phyloP scores from a whole-genome alignment of 176 grass and related monocot genomes.

The Rhynchospora breviuscula region DNA sequence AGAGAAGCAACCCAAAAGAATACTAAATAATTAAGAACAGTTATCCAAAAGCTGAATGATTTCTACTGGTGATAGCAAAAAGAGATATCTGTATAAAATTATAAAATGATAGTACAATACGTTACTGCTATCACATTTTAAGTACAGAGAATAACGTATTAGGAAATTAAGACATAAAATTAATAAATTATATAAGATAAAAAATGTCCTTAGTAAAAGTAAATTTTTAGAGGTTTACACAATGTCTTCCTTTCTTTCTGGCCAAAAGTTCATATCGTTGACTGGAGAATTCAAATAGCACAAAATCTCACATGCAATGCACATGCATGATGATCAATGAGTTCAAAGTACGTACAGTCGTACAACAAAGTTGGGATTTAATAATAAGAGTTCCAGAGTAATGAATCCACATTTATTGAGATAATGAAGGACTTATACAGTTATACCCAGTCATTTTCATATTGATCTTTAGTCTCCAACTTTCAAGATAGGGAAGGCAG shows the following conservation, averaged over 20 bases:
- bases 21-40: background rate
- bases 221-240: background rate
- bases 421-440: background rate
- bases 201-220: background rate
- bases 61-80: background rate
- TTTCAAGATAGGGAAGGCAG: background rate
- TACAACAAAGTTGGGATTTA: background rate
- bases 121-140: background rate
- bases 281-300: background rate
- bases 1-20: background rate
- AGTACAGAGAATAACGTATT: background rate
- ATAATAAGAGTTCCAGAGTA: conserved; percentile 13
- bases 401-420: conserved; percentile 17
- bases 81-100: background rate
- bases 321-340: background rate
- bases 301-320: background rate
- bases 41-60: background rate
- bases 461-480: background rate
- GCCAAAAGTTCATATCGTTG: background rate
- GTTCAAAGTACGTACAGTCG: background rate
- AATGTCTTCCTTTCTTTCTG: background rate
- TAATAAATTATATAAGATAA: background rate
- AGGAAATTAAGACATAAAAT: background rate
- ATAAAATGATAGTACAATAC: background rate
- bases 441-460: background rate